Evolutionary conservation across 1,284 basidiomycete genomes (phyloP), one percentile per base, ranked within the genome.

Genomic region (Leccinum pachyderme): DNA sequence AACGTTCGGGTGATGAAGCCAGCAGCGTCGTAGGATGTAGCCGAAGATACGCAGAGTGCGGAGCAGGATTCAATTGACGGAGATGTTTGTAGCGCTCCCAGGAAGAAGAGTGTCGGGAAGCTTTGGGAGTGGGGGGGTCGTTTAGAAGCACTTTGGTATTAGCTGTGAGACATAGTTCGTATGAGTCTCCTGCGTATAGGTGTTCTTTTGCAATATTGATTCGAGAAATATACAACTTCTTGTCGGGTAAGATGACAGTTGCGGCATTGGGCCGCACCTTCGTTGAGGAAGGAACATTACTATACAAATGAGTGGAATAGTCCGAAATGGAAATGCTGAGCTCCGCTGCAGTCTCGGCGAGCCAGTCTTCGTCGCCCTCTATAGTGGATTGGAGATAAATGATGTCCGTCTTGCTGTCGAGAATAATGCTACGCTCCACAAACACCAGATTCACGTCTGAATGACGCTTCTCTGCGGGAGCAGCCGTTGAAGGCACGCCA

Each of bases 91-190:
- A 92, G 31, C 87, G 78, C 52, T 83, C 78, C 89, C 88, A 91
- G 24, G 86, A 85, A 1, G 81, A 77, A 28, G 75, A 82, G 55
- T 70, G 56, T 65, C 32, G 62, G 69, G 54, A 52, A 45, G 48
- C 22, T 31, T 66, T 72, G 31, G 73, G 74, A 43, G 53, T 15
- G 27, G 48, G 47, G 5, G 57, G 60, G 24, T 70, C 51, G 28
- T 61, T 58, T 6, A 83, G 66, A 8, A 73, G 70, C 37, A 89
- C 76, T 45, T 70, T 78, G 18, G 87, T 89, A 9, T 81, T 83
- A 1, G 91, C 95, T 0, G 95, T 98, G 41, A 98, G 77, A 65
- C 96, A 98, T 22, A 98, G 81, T 68, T 98, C 95, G 72, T 98
- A 98, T n/a, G 93, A 94, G 69, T 98, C 91, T 5, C 95, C 95